Base-by-base conservation (phyloP, 2,329 filamentous ascomycete species). In the Aspergillus hortae region DNA sequence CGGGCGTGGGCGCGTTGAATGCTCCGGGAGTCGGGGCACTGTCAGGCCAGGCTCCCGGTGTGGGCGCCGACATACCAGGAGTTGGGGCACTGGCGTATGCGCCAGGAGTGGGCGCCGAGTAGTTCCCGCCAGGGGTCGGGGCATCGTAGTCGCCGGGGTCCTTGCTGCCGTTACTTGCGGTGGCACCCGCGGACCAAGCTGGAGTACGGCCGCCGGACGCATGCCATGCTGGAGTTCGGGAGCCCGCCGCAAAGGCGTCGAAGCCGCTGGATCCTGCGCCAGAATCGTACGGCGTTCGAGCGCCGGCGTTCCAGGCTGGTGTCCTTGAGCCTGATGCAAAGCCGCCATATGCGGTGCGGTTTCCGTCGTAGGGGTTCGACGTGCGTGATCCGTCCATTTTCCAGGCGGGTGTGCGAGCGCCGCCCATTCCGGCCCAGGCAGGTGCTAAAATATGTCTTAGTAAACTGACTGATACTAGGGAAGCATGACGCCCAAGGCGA, bases 291-390 rank as follows among this genome's bases (percentile, higher is more conserved):
- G 49, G 89, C 77, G 88, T 92, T 68, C 88, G 87, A 49, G 86
- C 84, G 48, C 88, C 88, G 2, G 90, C 87, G 53, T 86, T 86
- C 88, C 88, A 92, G 4, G 87, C 87, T 6, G 88, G 88, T 1
- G 87, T 91, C 48, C 88, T 83, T 21, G 58, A 58, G 4, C 61
- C 59, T 27, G 86, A 85, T 19, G 81, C 80, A 15, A 67, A 44
- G 46, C 58, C 61, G 49, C 90, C 90, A 62, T 95, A 95, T 1
- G 89, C 84, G 14, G 90, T 92, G 43, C 86, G 85, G 67, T 75
- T 87, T 54, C 87, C 87, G 60, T 74, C 86, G 61, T 89, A 89
- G 1, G 86, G 86, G 65, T 75, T 72, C 23, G 76, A 71, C 33
- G 77, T 79, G 49, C 76, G 72, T 12, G 75, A 79, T 52, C 80